Evolutionary conservation across 2,329 filamentous ascomycete species (phyloP).

Genomic region (Rutstroemia sydowiana): DNA sequence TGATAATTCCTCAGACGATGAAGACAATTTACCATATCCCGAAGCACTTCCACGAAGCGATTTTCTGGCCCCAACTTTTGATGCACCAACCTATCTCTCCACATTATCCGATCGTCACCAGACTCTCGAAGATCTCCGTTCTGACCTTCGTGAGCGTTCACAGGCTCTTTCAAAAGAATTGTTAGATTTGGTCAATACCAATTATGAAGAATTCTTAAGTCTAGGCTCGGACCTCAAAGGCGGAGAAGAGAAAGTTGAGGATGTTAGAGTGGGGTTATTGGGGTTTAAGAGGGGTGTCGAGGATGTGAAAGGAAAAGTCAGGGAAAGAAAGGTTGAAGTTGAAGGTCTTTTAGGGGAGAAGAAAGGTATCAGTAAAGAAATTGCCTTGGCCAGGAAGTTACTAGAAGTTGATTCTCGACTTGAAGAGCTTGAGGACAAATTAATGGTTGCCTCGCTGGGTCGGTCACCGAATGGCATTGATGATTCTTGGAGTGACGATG

Average conservation of each 20-base stretch:
- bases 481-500: slow-evolving; percentile 32
- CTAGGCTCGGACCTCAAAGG: slow-evolving; percentile 75
- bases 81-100: slow-evolving; percentile 75
- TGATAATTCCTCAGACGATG: slow-evolving; percentile 38
- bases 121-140: slow-evolving; percentile 85
- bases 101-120: slow-evolving; percentile 82
- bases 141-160: slow-evolving; percentile 75
- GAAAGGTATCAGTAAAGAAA: slow-evolving; percentile 51
- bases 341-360: slow-evolving; percentile 58
- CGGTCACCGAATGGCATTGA: slow-evolving; percentile 23
- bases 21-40: slow-evolving; percentile 78
- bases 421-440: slow-evolving; percentile 52
- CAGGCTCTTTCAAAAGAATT: slow-evolving; percentile 77
- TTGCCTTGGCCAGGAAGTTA: slow-evolving; percentile 55
- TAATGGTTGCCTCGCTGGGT: slow-evolving; percentile 44
- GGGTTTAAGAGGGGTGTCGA: slow-evolving; percentile 80
- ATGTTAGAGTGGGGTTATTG: slow-evolving; percentile 77
- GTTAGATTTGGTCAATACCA: slow-evolving; percentile 87
- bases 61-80: slow-evolving; percentile 72
- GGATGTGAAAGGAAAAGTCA: slow-evolving; percentile 60
- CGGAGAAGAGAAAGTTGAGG: slow-evolving; percentile 86
- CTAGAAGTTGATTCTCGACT: slow-evolving; percentile 61
- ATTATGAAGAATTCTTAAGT: slow-evolving; percentile 86
- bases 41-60: slow-evolving; percentile 73
- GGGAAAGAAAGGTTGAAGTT: slow-evolving; percentile 56